Conservation (phyloP, 78 protist genomes). For the Dictyostelium intermedium region DNA sequence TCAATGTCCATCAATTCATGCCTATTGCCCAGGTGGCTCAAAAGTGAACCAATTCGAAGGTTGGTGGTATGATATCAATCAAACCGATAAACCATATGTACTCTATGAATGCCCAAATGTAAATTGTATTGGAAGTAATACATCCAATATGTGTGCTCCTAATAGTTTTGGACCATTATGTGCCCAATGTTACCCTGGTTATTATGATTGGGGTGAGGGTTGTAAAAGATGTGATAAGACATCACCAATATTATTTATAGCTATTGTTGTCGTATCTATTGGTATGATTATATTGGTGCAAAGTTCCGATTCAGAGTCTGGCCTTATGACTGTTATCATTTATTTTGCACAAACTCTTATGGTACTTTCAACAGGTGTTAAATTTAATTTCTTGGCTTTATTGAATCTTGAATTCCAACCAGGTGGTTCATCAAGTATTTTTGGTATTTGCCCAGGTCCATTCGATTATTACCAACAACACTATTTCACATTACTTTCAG, state of each 20-base stretch:
- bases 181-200: slow-evolving; percentile 43
- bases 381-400: slow-evolving; percentile 14
- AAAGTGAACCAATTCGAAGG: neutral
- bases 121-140: slow-evolving; percentile 9
- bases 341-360: slow-evolving; percentile 52
- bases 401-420: slow-evolving; percentile 2
- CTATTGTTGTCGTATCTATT: neutral
- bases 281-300: slow-evolving; percentile 41
- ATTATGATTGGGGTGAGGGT: slow-evolving; percentile 52
- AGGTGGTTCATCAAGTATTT: neutral
- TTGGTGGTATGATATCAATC: slow-evolving; percentile 31
- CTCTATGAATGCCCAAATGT: slow-evolving; percentile 4
- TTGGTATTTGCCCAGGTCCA: slow-evolving; percentile 65
- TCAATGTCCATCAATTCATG: slow-evolving; percentile 37
- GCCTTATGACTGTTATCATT: slow-evolving; percentile 52
- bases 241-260: neutral
- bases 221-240: slow-evolving; percentile 15
- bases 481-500: slow-evolving; percentile 11
- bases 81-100: neutral
- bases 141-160: neutral
- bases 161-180: slow-evolving; percentile 30
- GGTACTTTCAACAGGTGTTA: slow-evolving; percentile 25
- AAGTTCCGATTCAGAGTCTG: slow-evolving; percentile 37
- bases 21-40: slow-evolving; percentile 27
- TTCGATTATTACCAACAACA: slow-evolving; percentile 41